Conservation (phyloP, 805 yeast species). For the Ogataea corticis region DNA sequence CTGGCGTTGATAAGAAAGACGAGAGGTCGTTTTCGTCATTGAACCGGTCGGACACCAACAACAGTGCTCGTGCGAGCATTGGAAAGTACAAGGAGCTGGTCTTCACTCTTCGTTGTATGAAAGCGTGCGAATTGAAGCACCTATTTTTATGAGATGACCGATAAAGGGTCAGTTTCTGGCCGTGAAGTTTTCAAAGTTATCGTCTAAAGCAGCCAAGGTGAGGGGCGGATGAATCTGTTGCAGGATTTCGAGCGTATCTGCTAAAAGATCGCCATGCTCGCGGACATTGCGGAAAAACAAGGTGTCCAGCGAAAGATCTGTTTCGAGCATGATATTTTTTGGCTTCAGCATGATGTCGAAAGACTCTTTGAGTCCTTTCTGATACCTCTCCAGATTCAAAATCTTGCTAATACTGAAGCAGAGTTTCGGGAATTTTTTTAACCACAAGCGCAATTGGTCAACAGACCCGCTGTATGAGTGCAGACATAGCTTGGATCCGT, state of each 20-base stretch:
- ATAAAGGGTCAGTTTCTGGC: too few species aligned
- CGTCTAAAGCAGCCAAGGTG: conserved; percentile 8
- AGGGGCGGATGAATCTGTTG: conserved; percentile 3
- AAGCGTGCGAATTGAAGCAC: conserved; percentile 18
- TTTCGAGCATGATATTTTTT: conserved; percentile 45
- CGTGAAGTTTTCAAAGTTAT: conserved; percentile 12
- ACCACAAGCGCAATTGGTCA: conserved; percentile 60
- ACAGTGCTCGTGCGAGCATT: conserved; percentile 7
- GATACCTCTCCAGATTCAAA: conserved; percentile 25
- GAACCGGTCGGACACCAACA: neutral
- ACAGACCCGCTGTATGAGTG: conserved; percentile 87
- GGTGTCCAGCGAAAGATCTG: conserved; percentile 44
- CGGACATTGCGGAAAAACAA: conserved; percentile 13
- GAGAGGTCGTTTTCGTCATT: too few species aligned
- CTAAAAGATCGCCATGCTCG: conserved; percentile 13
- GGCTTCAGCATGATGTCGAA: conserved; percentile 32
- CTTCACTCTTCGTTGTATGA: conserved; percentile 31
- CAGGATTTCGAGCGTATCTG: conserved; percentile 11
- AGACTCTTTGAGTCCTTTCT: conserved; percentile 14
- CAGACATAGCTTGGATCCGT: conserved; percentile 51
- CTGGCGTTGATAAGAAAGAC: neutral
- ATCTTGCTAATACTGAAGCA: conserved; percentile 32
- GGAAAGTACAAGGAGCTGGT: conserved; percentile 28
- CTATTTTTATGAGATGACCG: conserved; percentile 4
- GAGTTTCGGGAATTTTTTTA: conserved; percentile 41